Conservation (phyloP, 148 eudicot species). For the Spergularia bocconei region DNA sequence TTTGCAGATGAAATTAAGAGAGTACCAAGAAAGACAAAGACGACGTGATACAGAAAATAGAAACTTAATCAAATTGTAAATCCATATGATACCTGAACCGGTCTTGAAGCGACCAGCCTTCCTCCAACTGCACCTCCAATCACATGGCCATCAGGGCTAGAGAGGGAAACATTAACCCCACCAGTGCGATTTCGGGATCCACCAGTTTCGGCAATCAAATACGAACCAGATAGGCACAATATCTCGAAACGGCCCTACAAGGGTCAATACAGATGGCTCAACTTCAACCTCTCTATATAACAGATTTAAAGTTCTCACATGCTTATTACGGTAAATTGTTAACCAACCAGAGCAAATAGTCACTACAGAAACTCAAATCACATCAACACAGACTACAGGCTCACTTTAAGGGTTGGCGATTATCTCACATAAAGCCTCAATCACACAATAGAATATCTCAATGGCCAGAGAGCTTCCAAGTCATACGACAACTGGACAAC, state of each 20-base stretch:
- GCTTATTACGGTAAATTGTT: not conserved
- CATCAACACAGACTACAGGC: not conserved
- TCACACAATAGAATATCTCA: not conserved
- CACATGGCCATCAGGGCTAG: slow-evolving; percentile 81
- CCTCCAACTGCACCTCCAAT: slow-evolving; percentile 91
- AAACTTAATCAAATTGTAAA: not conserved
- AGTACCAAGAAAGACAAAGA: too few species aligned
- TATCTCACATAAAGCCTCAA: not conserved
- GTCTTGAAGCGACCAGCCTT: slow-evolving; percentile 63
- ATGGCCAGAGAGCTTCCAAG: not conserved
- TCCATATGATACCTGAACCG: slow-evolving; percentile 58
- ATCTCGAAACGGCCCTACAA: slow-evolving; percentile 83
- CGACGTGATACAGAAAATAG: not conserved
- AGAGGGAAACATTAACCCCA: slow-evolving; percentile 74
- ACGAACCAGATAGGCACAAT: slow-evolving; percentile 85
- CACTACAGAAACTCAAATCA: not conserved
- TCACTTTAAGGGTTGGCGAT: not conserved
- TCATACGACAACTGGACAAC: not conserved
- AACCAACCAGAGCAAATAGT: not conserved
- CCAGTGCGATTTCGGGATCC: slow-evolving; percentile 71
- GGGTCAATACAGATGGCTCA: slow-evolving; percentile 10
- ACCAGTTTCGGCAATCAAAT: slow-evolving; percentile 68
- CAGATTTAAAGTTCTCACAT: not conserved
- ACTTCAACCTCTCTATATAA: not conserved
- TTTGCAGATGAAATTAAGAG: too few species aligned